Base-by-base conservation (phyloP, 2,329 filamentous ascomycete genomes). In the Apiospora malaysiana region DNA sequence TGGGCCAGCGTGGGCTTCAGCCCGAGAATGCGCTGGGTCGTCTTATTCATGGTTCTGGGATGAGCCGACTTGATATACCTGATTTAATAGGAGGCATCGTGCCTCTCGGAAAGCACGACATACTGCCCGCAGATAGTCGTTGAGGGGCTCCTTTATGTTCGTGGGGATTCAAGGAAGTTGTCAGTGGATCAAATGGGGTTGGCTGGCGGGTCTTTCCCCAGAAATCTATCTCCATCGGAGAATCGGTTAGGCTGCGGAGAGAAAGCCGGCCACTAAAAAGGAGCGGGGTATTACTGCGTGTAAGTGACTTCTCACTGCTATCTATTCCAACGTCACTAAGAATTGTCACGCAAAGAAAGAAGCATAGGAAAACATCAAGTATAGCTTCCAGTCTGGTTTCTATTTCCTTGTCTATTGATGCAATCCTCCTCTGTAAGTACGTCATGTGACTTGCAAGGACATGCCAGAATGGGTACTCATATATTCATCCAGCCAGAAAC, bases 1-100 rank as follows among this genome's bases (percentile, higher is more conserved):
- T 66, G 42, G 8, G 72, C 72, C 23, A 73, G 32, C 27, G 72
- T 73, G 32, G 68, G 43, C 43, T 71, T 69, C 18, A 73, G 70
- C 18, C 56, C 16, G 21, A 69, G 67, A 63, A 42, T 6, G 43
- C 25, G 14, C 56, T 16, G 56, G n/a, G 40, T 45, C 63, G 40
- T 66, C 37, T 67, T n/a, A n/a, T 40, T 27, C 25, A 8, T 45
- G 12, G 2, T 67, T 25, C 51, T 25, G 51, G 51, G 32, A 21
- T 3, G 32, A 32, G 3, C 32, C 32, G 6, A 14, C 7, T 14
- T 25, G 18, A 5, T 25, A 32, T 16, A 14, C 25, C 0, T 6
- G 14, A 23, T 27, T 16, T 5, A 25, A 32, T 56, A 49, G 25
- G n/a, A 32, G 14, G 49, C 25, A 2, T 21, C 5, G 14, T 32